phyloP scores from a whole-genome alignment of 1,284 basidiomycete genomes.

The Chalciporus sp. region DNA sequence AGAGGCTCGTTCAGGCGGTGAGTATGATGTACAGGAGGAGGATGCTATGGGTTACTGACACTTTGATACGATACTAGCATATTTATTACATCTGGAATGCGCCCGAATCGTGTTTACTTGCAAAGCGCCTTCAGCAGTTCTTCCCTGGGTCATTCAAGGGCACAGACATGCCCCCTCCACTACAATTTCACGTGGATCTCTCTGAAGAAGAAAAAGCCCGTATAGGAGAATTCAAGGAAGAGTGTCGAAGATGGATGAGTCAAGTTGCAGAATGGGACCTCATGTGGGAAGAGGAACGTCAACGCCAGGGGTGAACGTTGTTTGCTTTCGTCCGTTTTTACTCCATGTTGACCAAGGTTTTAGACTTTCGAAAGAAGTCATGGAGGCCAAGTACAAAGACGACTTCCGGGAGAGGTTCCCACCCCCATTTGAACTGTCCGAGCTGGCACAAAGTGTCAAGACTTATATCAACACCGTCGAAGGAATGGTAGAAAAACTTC shows the following conservation, averaged over 20 bases:
- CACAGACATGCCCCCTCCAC: constrained; percentile 22
- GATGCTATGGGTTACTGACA: neutral
- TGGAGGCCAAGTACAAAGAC: constrained; percentile 5
- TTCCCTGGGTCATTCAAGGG: constrained; percentile 39
- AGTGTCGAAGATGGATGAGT: constrained; percentile 27
- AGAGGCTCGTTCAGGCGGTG: constrained; percentile 27
- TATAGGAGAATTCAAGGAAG: constrained; percentile 26
- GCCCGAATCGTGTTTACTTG: constrained; percentile 35
- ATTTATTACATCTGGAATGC: constrained; percentile 41
- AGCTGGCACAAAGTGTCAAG: constrained; percentile 17
- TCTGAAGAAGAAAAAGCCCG: constrained; percentile 30
- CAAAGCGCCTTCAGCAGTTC: constrained; percentile 44
- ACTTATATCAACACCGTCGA: constrained; percentile 30
- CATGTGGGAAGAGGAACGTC: constrained; percentile 17
- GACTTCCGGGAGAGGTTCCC: constrained; percentile 29
- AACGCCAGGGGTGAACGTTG: constrained; percentile 24
- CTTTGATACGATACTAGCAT: constrained; percentile 31
- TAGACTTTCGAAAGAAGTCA: constrained; percentile 17
- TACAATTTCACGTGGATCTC: constrained; percentile 36
- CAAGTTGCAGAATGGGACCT: constrained; percentile 32
- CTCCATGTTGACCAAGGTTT: neutral
- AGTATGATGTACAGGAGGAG: neutral
- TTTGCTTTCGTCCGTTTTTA: neutral
- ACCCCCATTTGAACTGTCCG: constrained; percentile 13
- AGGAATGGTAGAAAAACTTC: constrained; percentile 24